Conservation (phyloP, 345 rosid species). For the Lepidium sativum region DNA sequence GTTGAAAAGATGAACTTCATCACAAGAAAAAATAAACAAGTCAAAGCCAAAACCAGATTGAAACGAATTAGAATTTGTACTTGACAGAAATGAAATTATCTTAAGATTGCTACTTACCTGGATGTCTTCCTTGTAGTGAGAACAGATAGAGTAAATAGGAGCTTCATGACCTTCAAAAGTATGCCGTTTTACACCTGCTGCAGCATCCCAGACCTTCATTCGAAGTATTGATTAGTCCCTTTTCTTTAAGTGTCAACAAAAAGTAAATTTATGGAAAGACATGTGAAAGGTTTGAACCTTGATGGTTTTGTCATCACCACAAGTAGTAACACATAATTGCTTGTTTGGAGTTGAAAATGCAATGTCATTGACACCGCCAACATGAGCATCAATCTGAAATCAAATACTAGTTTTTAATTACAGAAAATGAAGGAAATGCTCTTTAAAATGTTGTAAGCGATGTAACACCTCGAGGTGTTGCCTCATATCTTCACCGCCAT, state of each 20-base stretch:
- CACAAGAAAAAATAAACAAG: conserved; percentile 19
- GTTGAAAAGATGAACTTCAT: conserved; percentile 80
- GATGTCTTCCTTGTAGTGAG: conserved; percentile 80
- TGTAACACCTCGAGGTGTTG: conserved; percentile 73
- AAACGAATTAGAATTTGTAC: not conserved
- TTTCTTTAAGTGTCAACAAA: not conserved
- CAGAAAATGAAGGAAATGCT: not conserved
- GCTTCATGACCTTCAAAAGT: conserved; percentile 92
- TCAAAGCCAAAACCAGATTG: conserved; percentile 2
- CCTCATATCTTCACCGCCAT: conserved; percentile 68
- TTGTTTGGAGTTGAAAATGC: conserved; percentile 76
- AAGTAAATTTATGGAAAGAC: not conserved
- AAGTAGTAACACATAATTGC: conserved; percentile 76
- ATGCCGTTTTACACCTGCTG: conserved; percentile 53
- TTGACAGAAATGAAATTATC: not conserved
- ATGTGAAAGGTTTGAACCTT: conserved; percentile 42
- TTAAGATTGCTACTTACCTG: conserved; percentile 39
- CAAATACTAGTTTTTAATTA: not conserved
- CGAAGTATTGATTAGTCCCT: conserved; percentile 8
- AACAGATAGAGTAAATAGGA: conserved; percentile 82
- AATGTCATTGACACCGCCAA: conserved; percentile 74
- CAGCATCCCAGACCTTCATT: conserved; percentile 83
- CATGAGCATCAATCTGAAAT: conserved; percentile 65
- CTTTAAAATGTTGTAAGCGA: conserved; percentile 1
- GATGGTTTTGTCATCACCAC: conserved; percentile 85